Base-by-base conservation (phyloP, 1,284 basidiomycete species). In the Pascua guehoae region DNA sequence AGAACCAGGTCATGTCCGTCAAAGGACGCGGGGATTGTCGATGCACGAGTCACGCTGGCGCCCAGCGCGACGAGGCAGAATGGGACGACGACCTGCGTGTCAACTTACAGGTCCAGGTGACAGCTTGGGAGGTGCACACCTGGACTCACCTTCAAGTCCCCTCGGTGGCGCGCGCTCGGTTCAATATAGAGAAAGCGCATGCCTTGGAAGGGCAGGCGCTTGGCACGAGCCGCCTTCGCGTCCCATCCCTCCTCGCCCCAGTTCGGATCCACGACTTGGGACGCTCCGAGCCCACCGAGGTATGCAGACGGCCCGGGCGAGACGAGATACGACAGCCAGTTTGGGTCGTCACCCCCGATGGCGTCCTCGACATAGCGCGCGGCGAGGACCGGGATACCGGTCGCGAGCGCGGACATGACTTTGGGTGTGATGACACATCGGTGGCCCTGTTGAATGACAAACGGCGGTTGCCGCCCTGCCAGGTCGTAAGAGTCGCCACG, bases 301-400 rank as follows among this genome's bases (percentile, higher is more conserved):
- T 69, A 50, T 5, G 83, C 79, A 8, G 84, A 86, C 58, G 77
- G 81, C 0, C 90, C 91, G 40, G 88, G 84, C 8, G 86, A 80
- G 2, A 91, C 79, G 52, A 91, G 77, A 64, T 83, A 87, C 1
- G 75, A 69, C 36, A 75, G 74, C 88, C 89, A 93, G 43, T 85
- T 81, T 32, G 24, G 24, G 61, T 81, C 71, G 12, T 17, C 18
- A 66, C 63, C 83, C 59, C 65, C 66, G 40, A 80, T 70, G 37
- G 79, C 79, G 24, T 81, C 79, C 11, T 80, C 66, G 15, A 90
- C 58, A 83, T 86, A 93, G 3, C 81, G 75, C 5, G 81, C 72
- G 0, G 82, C 82, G n/a, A 95, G 68, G 65, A 89, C 91, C 1
- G 91, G 92, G 49, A 95, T 85, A 8, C 91, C 91, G 36, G 91